Conservation (phyloP, 2,329 filamentous ascomycete genomes). For the Triangularia verruculosa region DNA sequence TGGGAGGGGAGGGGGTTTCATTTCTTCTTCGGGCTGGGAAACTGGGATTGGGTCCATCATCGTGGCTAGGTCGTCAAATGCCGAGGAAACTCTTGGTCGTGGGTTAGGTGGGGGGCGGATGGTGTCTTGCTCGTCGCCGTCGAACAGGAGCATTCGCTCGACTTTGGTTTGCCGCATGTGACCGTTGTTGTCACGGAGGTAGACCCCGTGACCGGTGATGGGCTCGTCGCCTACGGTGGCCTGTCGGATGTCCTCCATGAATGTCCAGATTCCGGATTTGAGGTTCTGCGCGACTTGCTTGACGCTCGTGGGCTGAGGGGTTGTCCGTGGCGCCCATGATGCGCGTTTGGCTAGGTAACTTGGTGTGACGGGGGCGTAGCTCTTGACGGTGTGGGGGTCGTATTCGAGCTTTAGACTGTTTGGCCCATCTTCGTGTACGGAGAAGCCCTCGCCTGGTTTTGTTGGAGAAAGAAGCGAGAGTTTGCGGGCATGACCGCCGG, state of each 20-base stretch:
- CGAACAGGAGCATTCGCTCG: constrained; percentile 11
- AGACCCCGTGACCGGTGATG: constrained; percentile 50
- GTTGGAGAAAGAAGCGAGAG: constrained; percentile 79
- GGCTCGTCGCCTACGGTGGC: constrained; percentile 95
- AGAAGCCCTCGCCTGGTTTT: constrained; percentile 44
- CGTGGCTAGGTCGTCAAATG: constrained; percentile 38
- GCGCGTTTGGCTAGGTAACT: constrained; percentile 51
- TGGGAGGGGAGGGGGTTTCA: constrained; percentile 11
- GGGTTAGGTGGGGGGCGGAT: constrained; percentile 42
- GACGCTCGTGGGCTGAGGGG: constrained; percentile 39
- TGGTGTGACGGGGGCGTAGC: constrained; percentile 34
- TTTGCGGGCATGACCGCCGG: constrained; percentile 59
- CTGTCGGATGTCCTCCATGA: constrained; percentile 91
- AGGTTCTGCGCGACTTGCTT: constrained; percentile 89
- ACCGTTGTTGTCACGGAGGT: constrained; percentile 34
- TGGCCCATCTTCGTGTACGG: constrained; percentile 42
- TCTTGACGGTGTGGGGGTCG: constrained; percentile 32
- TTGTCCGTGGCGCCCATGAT: constrained; percentile 56
- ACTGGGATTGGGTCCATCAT: constrained; percentile 6
- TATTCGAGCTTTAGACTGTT: constrained; percentile 40
- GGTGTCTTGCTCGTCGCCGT: constrained; percentile 43
- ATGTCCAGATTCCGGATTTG: constrained; percentile 85
- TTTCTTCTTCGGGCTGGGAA: neutral
- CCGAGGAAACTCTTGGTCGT: constrained; percentile 42
- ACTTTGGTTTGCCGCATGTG: constrained; percentile 32